Base-by-base conservation (phyloP, 257 asterid genomes). In the Solanum piurae region DNA sequence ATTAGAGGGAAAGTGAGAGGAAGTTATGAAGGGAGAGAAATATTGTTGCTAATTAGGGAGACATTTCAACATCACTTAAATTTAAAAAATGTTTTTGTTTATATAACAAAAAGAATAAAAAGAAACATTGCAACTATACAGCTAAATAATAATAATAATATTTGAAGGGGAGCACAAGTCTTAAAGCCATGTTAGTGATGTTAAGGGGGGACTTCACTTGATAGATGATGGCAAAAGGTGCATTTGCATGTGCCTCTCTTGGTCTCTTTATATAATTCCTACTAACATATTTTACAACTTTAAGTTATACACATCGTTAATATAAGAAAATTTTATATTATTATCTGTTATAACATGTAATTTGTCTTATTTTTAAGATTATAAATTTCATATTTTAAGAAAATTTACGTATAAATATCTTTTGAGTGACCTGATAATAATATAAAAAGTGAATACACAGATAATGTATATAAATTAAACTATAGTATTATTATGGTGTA, bases 231-330 rank as follows among this genome's bases (percentile, higher is more conserved):
- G 6, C 13, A 79, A 79, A 79, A 44, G 85, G 85, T 6, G 31
- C 69, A 82, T 82, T 82, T 82, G 86, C 86, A 82, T 82, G 85
- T 82, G 85, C 66, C 11, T 82, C 84, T 79, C 85, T 29, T 49
- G 68, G 20, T 82, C 44, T 49, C 85, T 49, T 46, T 31, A 29
- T 46, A 46, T 80, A 44, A 77, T 27, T 12, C 14, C 25, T 44
- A 44, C 14, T 44, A 79, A 79, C 3, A 44, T 79, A 25, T 25
- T 79, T 44, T 72, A 33, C 12, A 1, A 1, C 12, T 72, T 7
- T 1, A 69, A 71, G 40, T 31, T 7, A 71, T 64, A 64, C 3
- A 5, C 16, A 64, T 64, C 14, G 14, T 9, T 1, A 62, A 62
- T n/a, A n/a, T n/a, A 4, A 62, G 1, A 9, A 18, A 0, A 1